Conservation (phyloP, 1,284 basidiomycete genomes). For the Ceratobasidium sp. region DNA sequence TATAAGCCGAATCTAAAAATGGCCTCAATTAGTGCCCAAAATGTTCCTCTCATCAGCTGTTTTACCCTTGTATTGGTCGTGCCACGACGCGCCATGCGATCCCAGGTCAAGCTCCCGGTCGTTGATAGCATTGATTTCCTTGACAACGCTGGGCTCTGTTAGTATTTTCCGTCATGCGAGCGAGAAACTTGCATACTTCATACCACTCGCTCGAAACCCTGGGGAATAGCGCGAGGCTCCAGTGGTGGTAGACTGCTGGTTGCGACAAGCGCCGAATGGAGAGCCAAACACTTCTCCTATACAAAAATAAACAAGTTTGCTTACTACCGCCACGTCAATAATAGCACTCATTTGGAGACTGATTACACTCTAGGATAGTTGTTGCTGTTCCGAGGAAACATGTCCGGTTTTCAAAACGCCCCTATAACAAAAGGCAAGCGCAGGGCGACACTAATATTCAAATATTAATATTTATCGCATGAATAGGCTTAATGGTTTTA, state of each 20-base stretch:
- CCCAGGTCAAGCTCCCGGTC: conserved; percentile 90
- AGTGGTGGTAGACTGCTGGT: not conserved
- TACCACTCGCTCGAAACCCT: too few relatives aligned
- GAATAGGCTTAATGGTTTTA: conserved; percentile 77
- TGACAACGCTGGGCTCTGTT: conserved; percentile 71
- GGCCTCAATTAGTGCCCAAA: not conserved
- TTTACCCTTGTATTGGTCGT: conserved; percentile 90
- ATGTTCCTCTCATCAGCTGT: not conserved
- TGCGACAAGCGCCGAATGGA: not conserved
- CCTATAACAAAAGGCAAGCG: conserved; percentile 74
- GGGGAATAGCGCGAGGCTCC: too few relatives aligned
- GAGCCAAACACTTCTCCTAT: not conserved
- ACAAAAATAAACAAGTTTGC: not conserved
- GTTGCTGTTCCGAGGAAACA: not conserved
- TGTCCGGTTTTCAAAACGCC: conserved; percentile 59
- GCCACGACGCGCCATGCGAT: conserved; percentile 81
- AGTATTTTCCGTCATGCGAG: not conserved
- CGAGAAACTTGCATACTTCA: too few relatives aligned
- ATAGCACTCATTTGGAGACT: not conserved
- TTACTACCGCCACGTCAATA: conserved; percentile 25
- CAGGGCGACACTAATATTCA: not conserved
- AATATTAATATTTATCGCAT: not conserved
- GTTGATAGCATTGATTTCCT: conserved; percentile 93
- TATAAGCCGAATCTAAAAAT: conserved; percentile 85
- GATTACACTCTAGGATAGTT: not conserved